phyloP scores from a whole-genome alignment of 2,329 filamentous ascomycete species.

The Fusarium siculi region DNA sequence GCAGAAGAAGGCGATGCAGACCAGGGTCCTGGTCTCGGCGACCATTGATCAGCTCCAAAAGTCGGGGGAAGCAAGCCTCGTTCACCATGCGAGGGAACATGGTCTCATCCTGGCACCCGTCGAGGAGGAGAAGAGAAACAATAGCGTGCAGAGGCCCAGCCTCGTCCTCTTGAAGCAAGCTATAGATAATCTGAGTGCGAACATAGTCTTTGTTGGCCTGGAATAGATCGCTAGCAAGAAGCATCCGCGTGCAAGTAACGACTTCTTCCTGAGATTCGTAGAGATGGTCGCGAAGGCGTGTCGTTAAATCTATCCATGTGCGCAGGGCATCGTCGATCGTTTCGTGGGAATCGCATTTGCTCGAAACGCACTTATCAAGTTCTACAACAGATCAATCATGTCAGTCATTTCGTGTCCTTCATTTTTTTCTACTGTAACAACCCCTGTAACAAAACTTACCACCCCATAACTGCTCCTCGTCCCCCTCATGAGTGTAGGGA shows the following conservation, averaged over 20 bases:
- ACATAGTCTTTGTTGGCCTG: conserved; percentile 82
- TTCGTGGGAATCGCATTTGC: conserved; percentile 63
- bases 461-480: conserved; percentile 89
- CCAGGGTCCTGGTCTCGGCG: conserved; percentile 72
- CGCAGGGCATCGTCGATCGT: conserved; percentile 86
- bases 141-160: conserved; percentile 82
- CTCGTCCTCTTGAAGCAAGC: conserved; percentile 90
- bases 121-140: conserved; percentile 84
- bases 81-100: conserved; percentile 89
- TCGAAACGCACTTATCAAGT: conserved; percentile 58
- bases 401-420: conserved; percentile 26
- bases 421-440: background rate
- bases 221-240: conserved; percentile 82
- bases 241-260: conserved; percentile 79
- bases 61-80: conserved; percentile 83
- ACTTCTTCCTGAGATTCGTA: conserved; percentile 82
- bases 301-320: conserved; percentile 82
- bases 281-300: conserved; percentile 79
- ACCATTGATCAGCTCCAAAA: conserved; percentile 82
- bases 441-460: conserved; percentile 61
- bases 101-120: conserved; percentile 80
- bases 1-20: conserved; percentile 83
- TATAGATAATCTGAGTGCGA: conserved; percentile 91
- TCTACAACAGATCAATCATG: conserved; percentile 50
- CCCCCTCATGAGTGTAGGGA: conserved; percentile 77